Conservation (phyloP, 768 basidiomycete species). For the Kwoniella pini region DNA sequence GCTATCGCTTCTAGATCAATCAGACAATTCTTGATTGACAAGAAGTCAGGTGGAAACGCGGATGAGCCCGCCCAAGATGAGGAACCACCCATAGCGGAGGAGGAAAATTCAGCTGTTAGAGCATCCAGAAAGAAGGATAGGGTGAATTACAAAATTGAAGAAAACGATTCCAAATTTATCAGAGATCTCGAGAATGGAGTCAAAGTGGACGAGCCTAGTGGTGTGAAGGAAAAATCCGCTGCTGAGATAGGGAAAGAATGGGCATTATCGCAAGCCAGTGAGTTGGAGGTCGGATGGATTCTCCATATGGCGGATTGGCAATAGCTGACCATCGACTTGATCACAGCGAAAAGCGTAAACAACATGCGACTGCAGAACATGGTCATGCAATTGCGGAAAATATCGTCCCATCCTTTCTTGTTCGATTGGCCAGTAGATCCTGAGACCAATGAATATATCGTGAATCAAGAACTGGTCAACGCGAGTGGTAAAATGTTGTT, state of each 20-base stretch:
- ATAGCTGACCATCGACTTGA: too few relatives aligned
- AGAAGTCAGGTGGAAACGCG: slow-evolving; percentile 57
- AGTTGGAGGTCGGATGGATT: slow-evolving; percentile 34
- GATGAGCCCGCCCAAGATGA: slow-evolving; percentile 35
- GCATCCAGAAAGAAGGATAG: slow-evolving; percentile 36
- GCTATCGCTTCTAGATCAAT: slow-evolving; percentile 71
- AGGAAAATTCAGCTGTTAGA: slow-evolving; percentile 25
- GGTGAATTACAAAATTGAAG: slow-evolving; percentile 50
- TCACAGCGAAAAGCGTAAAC: slow-evolving; percentile 75
- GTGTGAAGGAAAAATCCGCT: slow-evolving; percentile 58
- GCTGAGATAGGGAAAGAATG: slow-evolving; percentile 64
- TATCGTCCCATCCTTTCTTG: slow-evolving; percentile 76
- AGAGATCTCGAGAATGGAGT: slow-evolving; percentile 47
- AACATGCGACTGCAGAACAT: slow-evolving; percentile 92
- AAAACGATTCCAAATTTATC: slow-evolving; percentile 52
- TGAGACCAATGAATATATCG: slow-evolving; percentile 62
- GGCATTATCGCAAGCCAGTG: slow-evolving; percentile 65
- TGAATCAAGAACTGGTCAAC: slow-evolving; percentile 78
- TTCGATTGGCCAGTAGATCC: slow-evolving; percentile 80
- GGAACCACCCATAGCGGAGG: slow-evolving; percentile 27
- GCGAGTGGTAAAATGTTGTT: slow-evolving; percentile 97
- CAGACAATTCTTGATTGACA: slow-evolving; percentile 59
- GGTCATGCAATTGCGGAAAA: slow-evolving; percentile 93
- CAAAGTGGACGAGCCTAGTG: slow-evolving; percentile 45
- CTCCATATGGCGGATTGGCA: background rate